Evolutionary conservation across 108 stramenopile species (phyloP).

Genomic region (Nitzschia sp.): DNA sequence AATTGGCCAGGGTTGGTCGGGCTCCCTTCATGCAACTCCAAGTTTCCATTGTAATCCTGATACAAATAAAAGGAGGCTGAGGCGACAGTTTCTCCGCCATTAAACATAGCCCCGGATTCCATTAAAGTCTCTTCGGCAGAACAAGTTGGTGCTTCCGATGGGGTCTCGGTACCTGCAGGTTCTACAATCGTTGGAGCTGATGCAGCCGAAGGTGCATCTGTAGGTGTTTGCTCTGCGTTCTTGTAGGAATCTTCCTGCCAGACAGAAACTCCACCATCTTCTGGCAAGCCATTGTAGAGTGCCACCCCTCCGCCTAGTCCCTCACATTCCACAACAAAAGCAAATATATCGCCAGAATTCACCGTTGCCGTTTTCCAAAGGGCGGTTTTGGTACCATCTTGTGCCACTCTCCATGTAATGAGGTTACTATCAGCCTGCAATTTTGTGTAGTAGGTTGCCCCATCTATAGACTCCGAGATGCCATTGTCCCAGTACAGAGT

Average conservation of each 20-base stretch:
- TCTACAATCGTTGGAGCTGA: not conserved
- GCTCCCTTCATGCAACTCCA: conserved; percentile 15
- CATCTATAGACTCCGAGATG: conserved; percentile 2
- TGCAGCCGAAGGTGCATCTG: not conserved
- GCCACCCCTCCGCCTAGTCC: conserved; percentile 13
- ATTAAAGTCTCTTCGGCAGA: not conserved
- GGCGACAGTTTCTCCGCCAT: not conserved
- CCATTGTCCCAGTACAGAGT: conserved; percentile 22
- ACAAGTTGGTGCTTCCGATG: not conserved
- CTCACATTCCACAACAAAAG: conserved; percentile 13
- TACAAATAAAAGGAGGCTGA: not conserved
- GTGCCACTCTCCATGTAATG: conserved; percentile 13
- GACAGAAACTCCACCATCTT: conserved; percentile 3
- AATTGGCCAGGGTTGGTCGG: not conserved
- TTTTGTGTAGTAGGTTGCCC: conserved; percentile 18
- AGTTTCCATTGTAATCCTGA: conserved; percentile 12
- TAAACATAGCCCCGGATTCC: not conserved
- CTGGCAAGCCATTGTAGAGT: not conserved
- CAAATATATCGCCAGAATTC: not conserved
- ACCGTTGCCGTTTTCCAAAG: conserved; percentile 4
- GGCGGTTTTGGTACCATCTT: not conserved
- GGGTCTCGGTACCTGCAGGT: not conserved
- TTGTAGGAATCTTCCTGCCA: conserved; percentile 4
- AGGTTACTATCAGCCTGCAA: conserved; percentile 17
- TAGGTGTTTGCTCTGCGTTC: not conserved